A percentile compares a stretch with the other conserved stretches of the same genome.
phyloP scores from a whole-genome alignment of 2,329 filamentous ascomycete species.

The Didymella glomerata region DNA sequence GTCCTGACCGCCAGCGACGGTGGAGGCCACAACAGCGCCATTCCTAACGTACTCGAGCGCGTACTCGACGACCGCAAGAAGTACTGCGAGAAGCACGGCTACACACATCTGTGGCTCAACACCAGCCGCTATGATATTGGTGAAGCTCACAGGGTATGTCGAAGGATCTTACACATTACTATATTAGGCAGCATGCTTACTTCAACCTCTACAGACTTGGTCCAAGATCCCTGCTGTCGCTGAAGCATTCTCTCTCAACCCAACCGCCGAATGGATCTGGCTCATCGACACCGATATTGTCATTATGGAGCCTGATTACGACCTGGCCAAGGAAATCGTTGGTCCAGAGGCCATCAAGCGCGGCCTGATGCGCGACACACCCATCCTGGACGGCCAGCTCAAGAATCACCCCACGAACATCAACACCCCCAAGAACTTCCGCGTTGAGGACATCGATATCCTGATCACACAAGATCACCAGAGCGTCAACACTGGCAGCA shows the following conservation, averaged over 20 bases:
- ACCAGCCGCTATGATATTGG: constrained; percentile 52
- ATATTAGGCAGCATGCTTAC: background rate
- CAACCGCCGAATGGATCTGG: constrained; percentile 53
- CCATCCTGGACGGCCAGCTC: constrained; percentile 40
- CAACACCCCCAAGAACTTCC: constrained; percentile 37
- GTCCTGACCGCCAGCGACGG: constrained; percentile 54
- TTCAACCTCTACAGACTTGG: constrained; percentile 41
- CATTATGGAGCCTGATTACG: constrained; percentile 50
- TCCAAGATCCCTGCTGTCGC: constrained; percentile 53
- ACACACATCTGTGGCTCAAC: constrained; percentile 53
- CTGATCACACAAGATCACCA: constrained; percentile 54
- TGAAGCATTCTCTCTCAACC: constrained; percentile 51
- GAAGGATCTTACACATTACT: background rate
- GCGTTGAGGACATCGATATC: constrained; percentile 50
- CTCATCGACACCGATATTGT: constrained; percentile 55
- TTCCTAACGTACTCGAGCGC: constrained; percentile 48
- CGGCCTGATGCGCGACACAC: constrained; percentile 38
- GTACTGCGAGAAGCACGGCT: constrained; percentile 51
- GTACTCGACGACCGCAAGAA: constrained; percentile 47
- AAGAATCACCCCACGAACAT: constrained; percentile 41
- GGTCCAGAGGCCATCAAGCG: constrained; percentile 44
- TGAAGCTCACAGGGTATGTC: constrained; percentile 45
- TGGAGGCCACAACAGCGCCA: constrained; percentile 53
- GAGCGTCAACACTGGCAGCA: constrained; percentile 52
- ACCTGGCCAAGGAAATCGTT: constrained; percentile 46